Evolutionary conservation across 345 rosid genomes (phyloP).

Genomic region (Bruguiera sexangula): DNA sequence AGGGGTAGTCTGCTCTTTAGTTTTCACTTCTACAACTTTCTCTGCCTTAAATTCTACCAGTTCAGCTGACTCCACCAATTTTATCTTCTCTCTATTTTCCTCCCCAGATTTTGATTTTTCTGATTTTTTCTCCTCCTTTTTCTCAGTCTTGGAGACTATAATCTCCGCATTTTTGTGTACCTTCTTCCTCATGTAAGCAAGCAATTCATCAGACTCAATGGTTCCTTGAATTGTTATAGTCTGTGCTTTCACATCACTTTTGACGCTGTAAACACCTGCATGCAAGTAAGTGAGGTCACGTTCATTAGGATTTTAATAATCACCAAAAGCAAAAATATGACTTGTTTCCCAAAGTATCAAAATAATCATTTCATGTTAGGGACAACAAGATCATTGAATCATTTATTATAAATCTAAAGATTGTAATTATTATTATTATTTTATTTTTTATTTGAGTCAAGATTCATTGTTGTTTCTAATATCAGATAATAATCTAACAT

Average conservation of each 20-base stretch:
- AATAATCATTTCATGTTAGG: no score
- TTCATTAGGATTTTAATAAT: no score
- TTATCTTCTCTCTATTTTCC: background rate
- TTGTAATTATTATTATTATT: no score
- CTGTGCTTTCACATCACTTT: slow-evolving; percentile 63
- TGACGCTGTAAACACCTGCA: slow-evolving; percentile 61
- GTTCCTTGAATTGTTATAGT: slow-evolving; percentile 65
- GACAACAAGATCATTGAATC: no score
- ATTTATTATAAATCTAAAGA: no score
- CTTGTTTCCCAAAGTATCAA: no score
- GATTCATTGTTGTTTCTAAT: no score
- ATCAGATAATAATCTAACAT: no score
- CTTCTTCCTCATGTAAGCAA: slow-evolving; percentile 45
- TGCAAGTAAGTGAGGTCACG: background rate
- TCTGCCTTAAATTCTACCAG: slow-evolving; percentile 32
- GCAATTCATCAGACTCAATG: slow-evolving; percentile 51
- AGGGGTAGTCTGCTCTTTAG: slow-evolving; percentile 46
- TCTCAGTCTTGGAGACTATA: slow-evolving; percentile 36
- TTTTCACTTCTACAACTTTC: slow-evolving; percentile 43
- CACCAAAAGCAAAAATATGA: no score
- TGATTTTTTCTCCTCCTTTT: slow-evolving; percentile 28
- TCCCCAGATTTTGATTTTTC: slow-evolving; percentile 20
- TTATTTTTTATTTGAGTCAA: no score
- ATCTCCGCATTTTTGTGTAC: slow-evolving; percentile 73
- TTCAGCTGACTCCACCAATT: slow-evolving; percentile 18